Conservation (phyloP, 805 yeast genomes). For the Millerozyma miso region DNA sequence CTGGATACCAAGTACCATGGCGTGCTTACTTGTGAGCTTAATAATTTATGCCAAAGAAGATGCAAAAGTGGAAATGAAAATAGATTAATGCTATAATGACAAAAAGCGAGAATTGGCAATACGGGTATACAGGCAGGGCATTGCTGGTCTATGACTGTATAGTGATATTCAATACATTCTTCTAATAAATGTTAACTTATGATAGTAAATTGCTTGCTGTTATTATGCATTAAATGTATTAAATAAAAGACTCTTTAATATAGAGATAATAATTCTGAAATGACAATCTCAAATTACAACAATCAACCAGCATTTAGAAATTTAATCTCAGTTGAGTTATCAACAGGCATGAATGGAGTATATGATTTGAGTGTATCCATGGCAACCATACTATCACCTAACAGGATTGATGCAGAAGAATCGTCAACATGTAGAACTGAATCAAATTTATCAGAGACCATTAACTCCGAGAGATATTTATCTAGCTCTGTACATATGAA, state of each 20-base stretch:
- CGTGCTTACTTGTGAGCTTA: constrained; percentile 25
- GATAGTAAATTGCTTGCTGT: too few relatives aligned
- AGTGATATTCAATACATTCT: too few relatives aligned
- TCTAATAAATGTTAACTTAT: too few relatives aligned
- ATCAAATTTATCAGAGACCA: constrained; percentile 25
- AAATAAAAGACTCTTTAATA: too few relatives aligned
- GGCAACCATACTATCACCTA: neutral
- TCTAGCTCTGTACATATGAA: constrained; percentile 44
- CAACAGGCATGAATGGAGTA: constrained; percentile 38
- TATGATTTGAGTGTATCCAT: constrained; percentile 20
- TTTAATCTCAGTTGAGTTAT: constrained; percentile 25
- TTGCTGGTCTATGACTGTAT: too few relatives aligned
- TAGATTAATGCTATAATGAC: neutral
- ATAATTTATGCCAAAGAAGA: constrained; percentile 15
- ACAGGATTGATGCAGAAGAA: neutral
- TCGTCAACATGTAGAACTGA: constrained; percentile 3
- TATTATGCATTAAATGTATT: too few relatives aligned
- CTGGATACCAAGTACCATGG: constrained; percentile 30
- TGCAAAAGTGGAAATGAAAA: constrained; percentile 1
- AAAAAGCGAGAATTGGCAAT: too few relatives aligned
- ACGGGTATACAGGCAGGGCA: too few relatives aligned
- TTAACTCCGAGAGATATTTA: constrained; percentile 28
- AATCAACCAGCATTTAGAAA: constrained; percentile 25
- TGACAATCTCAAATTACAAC: neutral
- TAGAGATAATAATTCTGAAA: neutral